phyloP scores from a whole-genome alignment of 805 yeast species.

The Nadsonia fulvescens region DNA sequence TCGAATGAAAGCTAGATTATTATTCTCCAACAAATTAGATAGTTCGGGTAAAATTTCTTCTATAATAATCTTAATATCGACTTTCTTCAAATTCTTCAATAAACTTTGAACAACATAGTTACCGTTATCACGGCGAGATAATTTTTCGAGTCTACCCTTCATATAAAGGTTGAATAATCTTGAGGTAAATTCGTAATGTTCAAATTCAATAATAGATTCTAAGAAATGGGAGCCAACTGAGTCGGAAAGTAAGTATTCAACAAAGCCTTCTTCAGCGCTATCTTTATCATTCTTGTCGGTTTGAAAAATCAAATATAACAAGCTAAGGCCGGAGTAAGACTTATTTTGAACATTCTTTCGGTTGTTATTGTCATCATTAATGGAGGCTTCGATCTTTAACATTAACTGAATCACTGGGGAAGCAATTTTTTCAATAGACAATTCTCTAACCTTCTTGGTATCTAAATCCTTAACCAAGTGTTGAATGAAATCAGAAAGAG shows the following conservation, averaged over 20 bases:
- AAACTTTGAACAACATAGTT: slow-evolving; percentile 61
- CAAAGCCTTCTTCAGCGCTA: slow-evolving; percentile 31
- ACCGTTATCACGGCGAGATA: slow-evolving; percentile 72
- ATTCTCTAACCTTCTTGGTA: slow-evolving; percentile 41
- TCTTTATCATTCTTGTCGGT: slow-evolving; percentile 30
- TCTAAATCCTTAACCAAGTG: slow-evolving; percentile 16
- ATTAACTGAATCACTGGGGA: slow-evolving; percentile 76
- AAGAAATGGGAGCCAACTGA: slow-evolving; percentile 89
- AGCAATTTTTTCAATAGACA: slow-evolving; percentile 61
- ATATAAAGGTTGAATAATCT: slow-evolving; percentile 56
- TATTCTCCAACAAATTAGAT: slow-evolving; percentile 13
- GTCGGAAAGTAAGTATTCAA: slow-evolving; percentile 69
- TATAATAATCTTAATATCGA: slow-evolving; percentile 29
- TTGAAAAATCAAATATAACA: slow-evolving; percentile 51
- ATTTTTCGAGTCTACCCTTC: slow-evolving; percentile 50
- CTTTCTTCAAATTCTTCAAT: slow-evolving; percentile 42
- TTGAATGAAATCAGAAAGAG: slow-evolving; percentile 24
- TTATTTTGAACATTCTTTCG: slow-evolving; percentile 15
- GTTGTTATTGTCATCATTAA: slow-evolving; percentile 41
- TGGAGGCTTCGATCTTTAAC: slow-evolving; percentile 64
- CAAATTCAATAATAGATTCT: slow-evolving; percentile 47
- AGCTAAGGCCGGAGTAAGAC: no score
- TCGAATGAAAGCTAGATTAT: slow-evolving; percentile 9
- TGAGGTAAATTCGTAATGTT: slow-evolving; percentile 50
- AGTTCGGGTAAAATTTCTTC: slow-evolving; percentile 11